These are phyloP conservation scores for Nicotiana tabacum DNA, from an alignment of 257 asterid genomes.

Conservation along the genomic window DNA sequence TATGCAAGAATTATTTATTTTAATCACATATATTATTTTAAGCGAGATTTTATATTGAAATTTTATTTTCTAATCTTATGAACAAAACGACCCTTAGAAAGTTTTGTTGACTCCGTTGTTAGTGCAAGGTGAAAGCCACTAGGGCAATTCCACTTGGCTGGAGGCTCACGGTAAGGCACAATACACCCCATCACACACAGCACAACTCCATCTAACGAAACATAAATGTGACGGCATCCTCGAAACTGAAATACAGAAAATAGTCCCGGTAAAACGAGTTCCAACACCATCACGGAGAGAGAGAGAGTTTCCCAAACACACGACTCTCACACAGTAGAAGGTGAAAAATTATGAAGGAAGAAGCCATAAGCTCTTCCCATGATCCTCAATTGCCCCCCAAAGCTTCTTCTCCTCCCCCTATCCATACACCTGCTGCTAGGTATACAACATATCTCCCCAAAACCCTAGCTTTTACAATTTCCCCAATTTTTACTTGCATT, in stretches of 20 bases:
- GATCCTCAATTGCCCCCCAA: conserved; percentile 65
- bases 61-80: too few species aligned
- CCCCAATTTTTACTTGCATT: background rate
- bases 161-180: background rate
- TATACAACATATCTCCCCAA: conserved; percentile 18
- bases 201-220: background rate
- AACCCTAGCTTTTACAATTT: conserved; percentile 1
- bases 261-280: background rate
- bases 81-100: too few species aligned
- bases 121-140: too few species aligned
- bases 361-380: conserved; percentile 81
- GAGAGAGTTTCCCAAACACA: background rate
- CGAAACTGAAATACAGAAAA: background rate
- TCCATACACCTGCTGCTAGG: conserved; percentile 94
- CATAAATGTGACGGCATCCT: background rate
- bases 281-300: background rate
- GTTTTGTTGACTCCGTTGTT: too few species aligned
- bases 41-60: too few species aligned
- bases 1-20: too few species aligned
- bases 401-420: conserved; percentile 84
- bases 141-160: background rate
- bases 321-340: background rate
- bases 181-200: background rate
- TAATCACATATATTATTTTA: too few species aligned
- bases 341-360: conserved; percentile 64